A percentile compares a stretch with the other conserved stretches of the same genome.
Conservation (phyloP, 345 rosid species). For the Cardamine resedifolia region DNA sequence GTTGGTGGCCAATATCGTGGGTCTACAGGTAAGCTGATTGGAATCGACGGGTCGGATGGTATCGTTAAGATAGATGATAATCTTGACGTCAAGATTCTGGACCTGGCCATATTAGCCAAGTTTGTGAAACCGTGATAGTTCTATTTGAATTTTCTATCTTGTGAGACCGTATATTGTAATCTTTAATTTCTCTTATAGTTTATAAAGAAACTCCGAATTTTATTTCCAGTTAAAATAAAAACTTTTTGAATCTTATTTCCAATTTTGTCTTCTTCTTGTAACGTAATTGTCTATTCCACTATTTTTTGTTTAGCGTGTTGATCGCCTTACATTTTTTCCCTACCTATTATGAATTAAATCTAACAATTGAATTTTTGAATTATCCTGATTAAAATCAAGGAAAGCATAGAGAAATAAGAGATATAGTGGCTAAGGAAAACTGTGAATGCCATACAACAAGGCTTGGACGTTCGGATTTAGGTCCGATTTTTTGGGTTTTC, state of each 20-base stretch:
- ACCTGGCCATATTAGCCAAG: slow-evolving; percentile 70
- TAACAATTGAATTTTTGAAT: neutral
- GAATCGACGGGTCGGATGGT: slow-evolving; percentile 89
- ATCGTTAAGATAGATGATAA: slow-evolving; percentile 83
- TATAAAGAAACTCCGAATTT: slow-evolving; percentile 1
- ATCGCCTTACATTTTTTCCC: neutral
- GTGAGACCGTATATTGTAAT: slow-evolving; percentile 18
- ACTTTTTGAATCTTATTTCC: neutral
- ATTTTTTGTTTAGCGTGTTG: neutral
- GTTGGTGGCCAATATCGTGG: slow-evolving; percentile 84
- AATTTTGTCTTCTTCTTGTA: neutral
- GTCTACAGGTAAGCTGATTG: slow-evolving; percentile 81
- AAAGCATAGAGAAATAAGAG: no score
- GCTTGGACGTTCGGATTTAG: no score
- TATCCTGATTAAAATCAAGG: no score
- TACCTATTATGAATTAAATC: neutral
- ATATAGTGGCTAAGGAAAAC: no score
- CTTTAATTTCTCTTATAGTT: slow-evolving; percentile 7
- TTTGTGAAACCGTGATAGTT: slow-evolving; percentile 34
- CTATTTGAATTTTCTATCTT: neutral
- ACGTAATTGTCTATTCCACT: neutral
- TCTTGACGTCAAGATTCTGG: slow-evolving; percentile 90
- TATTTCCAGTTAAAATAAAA: neutral
- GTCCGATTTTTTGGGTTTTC: no score
- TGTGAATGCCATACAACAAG: no score